phyloP scores from a whole-genome alignment of 2,329 filamentous ascomycete genomes.

The Colletotrichum viniferum region DNA sequence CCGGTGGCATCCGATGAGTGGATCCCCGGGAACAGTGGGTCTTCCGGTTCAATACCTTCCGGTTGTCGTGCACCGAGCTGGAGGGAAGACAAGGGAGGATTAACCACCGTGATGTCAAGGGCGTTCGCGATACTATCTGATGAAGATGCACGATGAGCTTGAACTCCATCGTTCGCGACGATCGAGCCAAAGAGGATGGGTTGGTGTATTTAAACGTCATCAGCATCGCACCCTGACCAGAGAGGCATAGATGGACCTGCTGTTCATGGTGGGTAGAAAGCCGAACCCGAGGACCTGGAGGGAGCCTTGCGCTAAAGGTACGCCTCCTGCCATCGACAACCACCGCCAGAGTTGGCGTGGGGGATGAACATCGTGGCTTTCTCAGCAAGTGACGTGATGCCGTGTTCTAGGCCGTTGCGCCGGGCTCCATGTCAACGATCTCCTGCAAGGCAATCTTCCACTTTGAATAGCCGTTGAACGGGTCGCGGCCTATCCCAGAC shows the following conservation, averaged over 20 bases:
- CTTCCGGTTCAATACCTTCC: not conserved
- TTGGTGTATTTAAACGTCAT: not conserved
- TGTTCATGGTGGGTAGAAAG: not conserved
- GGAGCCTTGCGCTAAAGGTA: not conserved
- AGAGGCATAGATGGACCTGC: not conserved
- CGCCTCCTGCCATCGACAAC: not conserved
- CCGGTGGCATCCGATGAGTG: not conserved
- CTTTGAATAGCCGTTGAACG: not conserved
- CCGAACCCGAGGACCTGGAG: not conserved
- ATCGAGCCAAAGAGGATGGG: not conserved
- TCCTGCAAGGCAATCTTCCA: not conserved
- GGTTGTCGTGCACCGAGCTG: not conserved
- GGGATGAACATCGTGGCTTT: not conserved
- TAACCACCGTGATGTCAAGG: not conserved
- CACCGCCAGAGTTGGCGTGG: not conserved
- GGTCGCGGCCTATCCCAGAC: not conserved
- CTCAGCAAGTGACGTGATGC: constrained; percentile 1
- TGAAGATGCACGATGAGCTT: not conserved
- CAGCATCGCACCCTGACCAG: no score
- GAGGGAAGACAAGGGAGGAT: not conserved
- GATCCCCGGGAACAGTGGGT: not conserved
- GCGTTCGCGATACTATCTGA: not conserved
- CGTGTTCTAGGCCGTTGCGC: not conserved
- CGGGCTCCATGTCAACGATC: not conserved
- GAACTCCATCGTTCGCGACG: not conserved